Conservation (phyloP, 2,329 filamentous ascomycete species). For the Exophiala phaeomuriformis region DNA sequence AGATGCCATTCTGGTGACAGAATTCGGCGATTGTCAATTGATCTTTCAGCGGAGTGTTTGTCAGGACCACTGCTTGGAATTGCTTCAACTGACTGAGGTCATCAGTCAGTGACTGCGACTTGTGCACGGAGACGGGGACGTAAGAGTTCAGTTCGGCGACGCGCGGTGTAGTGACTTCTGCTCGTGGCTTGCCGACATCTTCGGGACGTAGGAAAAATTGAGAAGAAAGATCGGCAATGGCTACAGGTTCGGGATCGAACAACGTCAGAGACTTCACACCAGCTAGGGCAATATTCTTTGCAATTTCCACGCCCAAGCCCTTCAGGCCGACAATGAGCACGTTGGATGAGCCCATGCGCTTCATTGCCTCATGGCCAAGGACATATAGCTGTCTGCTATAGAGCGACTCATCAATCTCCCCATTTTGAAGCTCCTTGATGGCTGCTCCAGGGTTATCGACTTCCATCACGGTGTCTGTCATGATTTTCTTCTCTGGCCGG, state of each 20-base stretch:
- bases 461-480: constrained; percentile 54
- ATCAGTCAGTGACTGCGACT: constrained; percentile 56
- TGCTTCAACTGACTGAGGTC: constrained; percentile 77
- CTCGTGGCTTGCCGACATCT: constrained; percentile 88
- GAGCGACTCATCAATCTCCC: constrained; percentile 60
- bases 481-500: constrained; percentile 47
- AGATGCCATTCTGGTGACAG: constrained; percentile 90
- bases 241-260: constrained; percentile 77
- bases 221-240: constrained; percentile 83
- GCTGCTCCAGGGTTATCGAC: constrained; percentile 53
- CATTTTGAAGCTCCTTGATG: constrained; percentile 54
- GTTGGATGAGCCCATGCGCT: constrained; percentile 95
- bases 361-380: constrained; percentile 81
- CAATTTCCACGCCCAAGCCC: constrained; percentile 93
- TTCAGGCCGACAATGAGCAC: constrained; percentile 86
- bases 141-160: constrained; percentile 95
- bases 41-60: constrained; percentile 69
- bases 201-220: constrained; percentile 90
- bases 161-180: constrained; percentile 75
- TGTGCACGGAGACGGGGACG: constrained; percentile 76
- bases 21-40: constrained; percentile 84
- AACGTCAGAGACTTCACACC: constrained; percentile 96
- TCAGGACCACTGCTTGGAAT: constrained; percentile 89
- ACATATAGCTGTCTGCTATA: constrained; percentile 65
- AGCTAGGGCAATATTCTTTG: constrained; percentile 96